Percentiles rank a stretch among this genome's conserved stretches.
Conservation (phyloP, 2,329 filamentous ascomycete species). For the Ophiostoma novo-ulmi region DNA sequence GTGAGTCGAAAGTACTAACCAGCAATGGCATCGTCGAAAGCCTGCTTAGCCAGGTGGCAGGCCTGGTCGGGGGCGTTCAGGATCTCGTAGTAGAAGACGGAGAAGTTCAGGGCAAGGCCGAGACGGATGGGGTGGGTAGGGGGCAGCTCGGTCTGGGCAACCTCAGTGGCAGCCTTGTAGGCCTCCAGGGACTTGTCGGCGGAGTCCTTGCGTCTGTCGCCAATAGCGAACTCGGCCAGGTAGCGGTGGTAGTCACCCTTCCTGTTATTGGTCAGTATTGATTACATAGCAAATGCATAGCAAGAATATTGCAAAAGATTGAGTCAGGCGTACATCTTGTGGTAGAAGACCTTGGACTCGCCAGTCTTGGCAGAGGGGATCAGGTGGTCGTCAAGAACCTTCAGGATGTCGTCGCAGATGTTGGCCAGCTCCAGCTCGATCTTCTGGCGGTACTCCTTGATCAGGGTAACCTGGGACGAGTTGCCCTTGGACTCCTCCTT, state of each 20-base stretch:
- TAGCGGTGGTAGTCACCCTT: conserved; percentile 99
- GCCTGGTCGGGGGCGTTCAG: conserved; percentile 97
- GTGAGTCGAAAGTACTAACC: background rate
- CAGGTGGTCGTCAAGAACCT: conserved; percentile 87
- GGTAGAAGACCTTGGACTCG: conserved; percentile 99
- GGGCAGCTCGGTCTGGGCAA: conserved; percentile 81
- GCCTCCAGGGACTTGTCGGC: conserved; percentile 93
- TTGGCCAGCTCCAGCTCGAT: conserved; percentile 94
- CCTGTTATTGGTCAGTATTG: conserved; percentile 46
- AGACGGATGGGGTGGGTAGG: conserved; percentile 92
- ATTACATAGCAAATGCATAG: background rate
- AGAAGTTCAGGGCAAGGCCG: conserved; percentile 74
- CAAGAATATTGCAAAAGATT: background rate
- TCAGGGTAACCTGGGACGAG: conserved; percentile 79
- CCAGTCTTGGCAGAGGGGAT: conserved; percentile 91
- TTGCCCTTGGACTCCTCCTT: conserved; percentile 99
- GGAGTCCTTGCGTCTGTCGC: conserved; percentile 90
- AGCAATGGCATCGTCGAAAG: conserved; percentile 94
- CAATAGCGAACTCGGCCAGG: conserved; percentile 91
- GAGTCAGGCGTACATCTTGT: conserved; percentile 74
- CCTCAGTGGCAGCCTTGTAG: conserved; percentile 90
- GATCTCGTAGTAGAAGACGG: conserved; percentile 63
- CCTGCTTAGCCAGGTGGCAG: conserved; percentile 95
- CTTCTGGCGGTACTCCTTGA: conserved; percentile 98
- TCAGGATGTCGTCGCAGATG: conserved; percentile 96